A percentile compares a stretch with the other conserved stretches of the same genome.
phyloP scores from a whole-genome alignment of 2,329 filamentous ascomycete genomes.

The Aspergillus clavatus region DNA sequence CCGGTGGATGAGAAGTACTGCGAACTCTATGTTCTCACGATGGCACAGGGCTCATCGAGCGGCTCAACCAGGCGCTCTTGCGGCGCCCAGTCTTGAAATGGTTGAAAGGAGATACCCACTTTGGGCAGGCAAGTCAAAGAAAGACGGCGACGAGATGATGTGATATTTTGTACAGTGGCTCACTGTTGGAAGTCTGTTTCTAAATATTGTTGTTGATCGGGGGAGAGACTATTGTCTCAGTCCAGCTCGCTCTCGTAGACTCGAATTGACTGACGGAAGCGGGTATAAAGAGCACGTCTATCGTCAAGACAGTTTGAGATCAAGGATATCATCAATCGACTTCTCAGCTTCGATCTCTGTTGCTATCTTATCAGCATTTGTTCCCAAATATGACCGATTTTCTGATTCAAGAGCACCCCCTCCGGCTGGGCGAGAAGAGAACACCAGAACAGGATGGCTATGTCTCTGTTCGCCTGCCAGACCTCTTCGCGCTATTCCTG shows the following conservation, averaged over 20 bases:
- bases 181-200: not conserved
- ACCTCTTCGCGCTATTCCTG: slow-evolving; percentile 28
- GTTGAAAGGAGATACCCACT: too few relatives aligned
- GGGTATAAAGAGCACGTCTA: not conserved
- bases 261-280: not conserved
- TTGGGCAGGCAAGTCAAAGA: too few relatives aligned
- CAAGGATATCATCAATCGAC: too few relatives aligned
- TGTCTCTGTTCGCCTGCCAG: slow-evolving; percentile 16
- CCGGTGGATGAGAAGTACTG: too few relatives aligned
- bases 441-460: not conserved
- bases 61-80: too few relatives aligned
- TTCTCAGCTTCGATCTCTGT: too few relatives aligned
- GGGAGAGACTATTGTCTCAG: not conserved
- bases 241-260: not conserved
- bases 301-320: too few relatives aligned
- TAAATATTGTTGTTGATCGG: not conserved
- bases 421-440: not conserved
- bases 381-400: not conserved
- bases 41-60: too few relatives aligned
- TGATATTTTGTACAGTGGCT: too few relatives aligned
- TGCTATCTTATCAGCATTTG: not conserved
- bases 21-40: too few relatives aligned
- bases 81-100: too few relatives aligned
- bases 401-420: not conserved
- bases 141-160: too few relatives aligned